Evolutionary conservation across 2,329 filamentous ascomycete genomes (phyloP), one percentile per base, ranked within the genome.

Genomic region (Penicillium olsonii): DNA sequence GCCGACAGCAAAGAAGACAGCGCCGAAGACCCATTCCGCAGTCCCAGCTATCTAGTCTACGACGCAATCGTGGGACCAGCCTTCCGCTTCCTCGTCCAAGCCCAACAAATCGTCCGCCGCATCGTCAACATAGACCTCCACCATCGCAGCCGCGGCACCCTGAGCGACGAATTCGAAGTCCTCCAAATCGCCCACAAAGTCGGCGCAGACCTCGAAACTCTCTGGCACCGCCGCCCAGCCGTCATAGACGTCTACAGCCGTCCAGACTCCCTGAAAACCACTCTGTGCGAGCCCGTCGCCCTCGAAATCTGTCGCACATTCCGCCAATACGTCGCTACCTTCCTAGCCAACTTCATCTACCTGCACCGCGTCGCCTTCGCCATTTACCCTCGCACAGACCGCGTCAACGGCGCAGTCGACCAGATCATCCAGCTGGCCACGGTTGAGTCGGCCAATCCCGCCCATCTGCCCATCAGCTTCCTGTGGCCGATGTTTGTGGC

Each of bases 121-220:
- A 70, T 70, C 10, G 59, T 70, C 31, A 56, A 54, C 34, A 68
- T 71, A 24, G 67, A 71, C 49, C 57, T 70, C 15, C 68, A 71
- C 45, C 68, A 71, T 48, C 68, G 68, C 52, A 68, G 61, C 18
- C 66, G 68, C 5, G 68, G 68, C 29, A 70, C 68, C 1, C 60
- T 70, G 12, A 63, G 59, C 26, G 68, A 71, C 46, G 68, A 71
- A 52, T 70, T 67, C 22, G 68, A 70, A 49, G 68, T 71, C 19
- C 62, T 71, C 24, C 66, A 69, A 31, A 65, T 70, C 18, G 68
- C 68, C 12, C 64, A 68, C 48, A 64, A 64, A 41, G 62, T 71
- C 8, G 64, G 66, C 24, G 67, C 66, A 15, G 68, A 70, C 38
- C 64, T 71, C 4, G 64, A 69, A 45, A 52, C 57, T 9, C 62